Evolutionary conservation across 129 eudicot genomes (phyloP).

Genomic region (Helianthus annuus): DNA sequence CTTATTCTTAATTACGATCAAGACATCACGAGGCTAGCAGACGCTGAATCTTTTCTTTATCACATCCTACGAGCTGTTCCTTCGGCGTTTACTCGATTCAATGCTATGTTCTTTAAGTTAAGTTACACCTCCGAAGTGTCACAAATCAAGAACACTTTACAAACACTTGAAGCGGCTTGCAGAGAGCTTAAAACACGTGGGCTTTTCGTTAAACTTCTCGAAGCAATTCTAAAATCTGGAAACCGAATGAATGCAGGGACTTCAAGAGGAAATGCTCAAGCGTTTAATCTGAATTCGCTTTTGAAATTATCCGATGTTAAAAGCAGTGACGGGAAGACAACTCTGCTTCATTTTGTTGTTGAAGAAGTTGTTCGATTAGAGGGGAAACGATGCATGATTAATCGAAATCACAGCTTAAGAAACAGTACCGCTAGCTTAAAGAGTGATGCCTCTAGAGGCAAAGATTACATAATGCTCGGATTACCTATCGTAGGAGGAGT

Average conservation of each 20-base stretch:
- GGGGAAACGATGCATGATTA: conserved; percentile 81
- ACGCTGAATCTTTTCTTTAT: conserved; percentile 88
- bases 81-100: conserved; percentile 74
- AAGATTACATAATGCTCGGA: conserved; percentile 73
- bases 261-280: conserved; percentile 95
- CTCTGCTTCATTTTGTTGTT: conserved; percentile 89
- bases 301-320: conserved; percentile 84
- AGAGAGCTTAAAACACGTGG: conserved; percentile 79
- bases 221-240: conserved; percentile 90
- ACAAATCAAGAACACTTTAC: conserved; percentile 54
- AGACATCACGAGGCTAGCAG: conserved; percentile 78
- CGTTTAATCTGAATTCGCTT: conserved; percentile 76
- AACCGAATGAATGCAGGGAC: conserved; percentile 95
- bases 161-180: conserved; percentile 71
- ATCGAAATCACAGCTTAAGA: conserved; percentile 50
- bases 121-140: conserved; percentile 61
- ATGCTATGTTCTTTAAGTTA: conserved; percentile 71
- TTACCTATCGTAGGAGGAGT: conserved; percentile 88
- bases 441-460: conserved; percentile 33
- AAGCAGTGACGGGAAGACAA: conserved; percentile 92
- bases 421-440: conserved; percentile 32
- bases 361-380: conserved; percentile 91
- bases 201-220: conserved; percentile 80
- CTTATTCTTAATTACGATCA: conserved; percentile 62
- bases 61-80: conserved; percentile 87